Percentiles rank a stretch among this genome's conserved stretches.
Conservation (phyloP, 1,139 yeast species). For the Taiozyma sp. region DNA sequence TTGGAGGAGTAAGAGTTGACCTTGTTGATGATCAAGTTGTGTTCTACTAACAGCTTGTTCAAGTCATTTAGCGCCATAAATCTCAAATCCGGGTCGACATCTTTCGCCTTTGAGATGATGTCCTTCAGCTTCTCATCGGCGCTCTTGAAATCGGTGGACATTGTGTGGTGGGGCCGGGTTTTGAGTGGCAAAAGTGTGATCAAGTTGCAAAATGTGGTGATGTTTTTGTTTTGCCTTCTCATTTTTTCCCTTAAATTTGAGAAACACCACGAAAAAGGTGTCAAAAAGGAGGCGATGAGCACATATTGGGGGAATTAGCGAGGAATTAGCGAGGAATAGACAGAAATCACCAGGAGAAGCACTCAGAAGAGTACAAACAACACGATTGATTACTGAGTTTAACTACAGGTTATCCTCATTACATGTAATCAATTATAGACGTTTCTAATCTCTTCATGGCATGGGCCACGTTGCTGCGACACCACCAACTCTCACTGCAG, state of each 20-base stretch:
- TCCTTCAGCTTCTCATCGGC: slow-evolving; percentile 51
- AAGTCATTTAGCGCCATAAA: slow-evolving; percentile 86
- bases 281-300: too few species aligned
- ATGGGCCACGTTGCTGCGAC: too few species aligned
- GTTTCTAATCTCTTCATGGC: neutral
- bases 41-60: slow-evolving; percentile 41
- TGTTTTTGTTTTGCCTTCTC: neutral
- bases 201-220: neutral
- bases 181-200: neutral
- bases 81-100: slow-evolving; percentile 78
- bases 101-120: slow-evolving; percentile 53
- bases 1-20: slow-evolving; percentile 25
- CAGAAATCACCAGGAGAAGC: too few species aligned
- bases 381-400: neutral
- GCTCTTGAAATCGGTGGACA: slow-evolving; percentile 42
- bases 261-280: too few species aligned
- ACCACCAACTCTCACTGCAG: slow-evolving; percentile 31
- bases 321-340: too few species aligned
- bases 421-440: neutral
- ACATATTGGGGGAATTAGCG: too few species aligned
- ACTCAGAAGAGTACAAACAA: too few species aligned
- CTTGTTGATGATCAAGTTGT: slow-evolving; percentile 25
- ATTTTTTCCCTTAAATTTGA: too few species aligned
- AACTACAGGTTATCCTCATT: neutral
- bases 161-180: slow-evolving; percentile 4